phyloP scores from a whole-genome alignment of 768 basidiomycete genomes.

The Podaxis carcinomalis region DNA sequence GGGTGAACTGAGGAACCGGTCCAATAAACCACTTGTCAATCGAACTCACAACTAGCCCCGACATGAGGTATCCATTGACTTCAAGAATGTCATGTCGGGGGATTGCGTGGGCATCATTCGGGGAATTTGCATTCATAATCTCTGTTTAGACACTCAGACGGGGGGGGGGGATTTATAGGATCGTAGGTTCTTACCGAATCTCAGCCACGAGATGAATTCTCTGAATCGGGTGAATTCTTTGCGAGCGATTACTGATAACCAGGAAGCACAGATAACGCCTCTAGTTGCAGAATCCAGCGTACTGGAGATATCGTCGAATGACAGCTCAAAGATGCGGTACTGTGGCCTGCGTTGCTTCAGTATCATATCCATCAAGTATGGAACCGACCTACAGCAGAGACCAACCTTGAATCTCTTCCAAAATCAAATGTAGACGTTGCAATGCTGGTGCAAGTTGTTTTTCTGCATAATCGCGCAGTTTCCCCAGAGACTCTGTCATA shows the following conservation, averaged over 20 bases:
- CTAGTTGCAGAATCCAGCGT: conserved; percentile 50
- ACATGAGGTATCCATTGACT: conserved; percentile 75
- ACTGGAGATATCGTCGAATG: conserved; percentile 41
- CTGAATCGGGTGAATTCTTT: conserved; percentile 69
- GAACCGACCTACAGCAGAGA: conserved; percentile 50
- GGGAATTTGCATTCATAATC: conserved; percentile 46
- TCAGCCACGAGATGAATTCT: conserved; percentile 76
- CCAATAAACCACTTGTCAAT: conserved; percentile 83
- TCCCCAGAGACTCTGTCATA: conserved; percentile 64
- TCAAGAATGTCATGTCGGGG: conserved; percentile 71
- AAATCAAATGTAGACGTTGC: conserved; percentile 69
- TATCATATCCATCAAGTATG: background rate
- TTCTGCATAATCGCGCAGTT: conserved; percentile 70
- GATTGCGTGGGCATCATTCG: conserved; percentile 42
- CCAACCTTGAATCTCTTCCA: conserved; percentile 82
- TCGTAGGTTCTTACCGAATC: conserved; percentile 50
- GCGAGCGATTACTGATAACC: conserved; percentile 65
- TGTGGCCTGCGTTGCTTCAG: conserved; percentile 14
- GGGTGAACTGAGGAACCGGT: conserved; percentile 46
- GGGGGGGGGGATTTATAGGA: background rate
- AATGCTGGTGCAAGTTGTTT: conserved; percentile 68
- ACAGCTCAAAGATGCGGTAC: conserved; percentile 60
- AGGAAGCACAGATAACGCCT: conserved; percentile 60
- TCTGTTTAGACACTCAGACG: conserved; percentile 25
- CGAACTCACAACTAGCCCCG: conserved; percentile 60